These are phyloP conservation scores for Vigna hirtella DNA, from an alignment of 306 rosid species.

Conservation along the genomic window DNA sequence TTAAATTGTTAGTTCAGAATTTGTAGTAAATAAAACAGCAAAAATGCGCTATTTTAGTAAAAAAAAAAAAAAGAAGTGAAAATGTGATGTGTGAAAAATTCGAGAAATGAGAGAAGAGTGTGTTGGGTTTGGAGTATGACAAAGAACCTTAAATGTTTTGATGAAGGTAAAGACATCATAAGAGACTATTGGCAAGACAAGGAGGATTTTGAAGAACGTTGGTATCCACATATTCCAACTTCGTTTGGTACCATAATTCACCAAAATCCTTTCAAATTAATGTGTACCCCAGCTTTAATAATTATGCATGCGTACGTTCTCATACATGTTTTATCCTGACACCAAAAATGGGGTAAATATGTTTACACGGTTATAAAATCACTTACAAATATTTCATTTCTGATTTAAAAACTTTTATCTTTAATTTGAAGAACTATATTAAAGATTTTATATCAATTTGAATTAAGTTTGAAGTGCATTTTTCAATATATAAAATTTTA, in stretches of 20 bases:
- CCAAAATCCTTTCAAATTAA: neutral
- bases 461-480: too few species aligned
- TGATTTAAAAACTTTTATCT: too few species aligned
- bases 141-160: conserved; percentile 18
- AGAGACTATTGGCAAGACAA: conserved; percentile 11
- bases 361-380: neutral
- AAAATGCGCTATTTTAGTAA: too few species aligned
- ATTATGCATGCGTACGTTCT: neutral
- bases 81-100: too few species aligned
- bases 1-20: too few species aligned
- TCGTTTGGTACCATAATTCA: neutral
- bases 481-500: too few species aligned
- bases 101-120: too few species aligned
- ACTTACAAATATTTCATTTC: too few species aligned
- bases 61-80: too few species aligned
- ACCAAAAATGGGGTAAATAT: neutral
- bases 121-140: conserved; percentile 10
- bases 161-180: conserved; percentile 18
- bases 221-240: conserved; percentile 1
- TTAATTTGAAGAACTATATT: too few species aligned
- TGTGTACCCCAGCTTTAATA: neutral
- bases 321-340: neutral
- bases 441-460: too few species aligned
- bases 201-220: neutral
- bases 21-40: too few species aligned